Conservation (phyloP, 2,329 filamentous ascomycete species). For the Penicillium sp. region DNA sequence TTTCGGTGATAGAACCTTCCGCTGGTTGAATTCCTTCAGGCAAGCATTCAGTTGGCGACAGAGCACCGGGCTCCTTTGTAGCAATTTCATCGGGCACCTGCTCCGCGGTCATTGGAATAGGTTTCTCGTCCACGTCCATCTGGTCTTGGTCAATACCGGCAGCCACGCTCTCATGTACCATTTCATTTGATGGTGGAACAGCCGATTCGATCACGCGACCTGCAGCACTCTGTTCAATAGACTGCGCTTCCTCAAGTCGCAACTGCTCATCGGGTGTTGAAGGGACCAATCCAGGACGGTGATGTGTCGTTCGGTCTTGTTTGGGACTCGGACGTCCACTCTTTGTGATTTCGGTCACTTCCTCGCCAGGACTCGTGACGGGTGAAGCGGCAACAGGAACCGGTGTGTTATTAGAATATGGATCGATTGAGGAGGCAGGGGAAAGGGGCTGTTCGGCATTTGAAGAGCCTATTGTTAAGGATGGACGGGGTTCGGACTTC, state of each 20-base stretch:
- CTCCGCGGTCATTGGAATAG: slow-evolving; percentile 8
- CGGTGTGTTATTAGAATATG: slow-evolving; percentile 68
- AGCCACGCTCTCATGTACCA: slow-evolving; percentile 23
- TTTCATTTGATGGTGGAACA: slow-evolving; percentile 22
- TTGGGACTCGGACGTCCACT: slow-evolving; percentile 36
- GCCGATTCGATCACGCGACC: slow-evolving; percentile 10
- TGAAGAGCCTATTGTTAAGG: slow-evolving; percentile 25
- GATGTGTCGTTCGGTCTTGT: slow-evolving; percentile 19
- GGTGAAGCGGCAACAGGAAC: slow-evolving; percentile 62
- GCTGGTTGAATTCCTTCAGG: slow-evolving; percentile 10
- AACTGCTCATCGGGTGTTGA: slow-evolving; percentile 56
- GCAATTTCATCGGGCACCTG: slow-evolving; percentile 10
- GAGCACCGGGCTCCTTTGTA: slow-evolving; percentile 9
- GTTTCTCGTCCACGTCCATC: slow-evolving; percentile 18
- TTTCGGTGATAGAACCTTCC: slow-evolving; percentile 12
- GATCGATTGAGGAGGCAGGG: slow-evolving; percentile 60
- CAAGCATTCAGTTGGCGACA: slow-evolving; percentile 13
- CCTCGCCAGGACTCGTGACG: slow-evolving; percentile 68
- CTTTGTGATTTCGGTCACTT: slow-evolving; percentile 43
- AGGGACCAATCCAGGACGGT: slow-evolving; percentile 33
- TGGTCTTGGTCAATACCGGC: slow-evolving; percentile 12
- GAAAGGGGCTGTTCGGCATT: slow-evolving; percentile 38
- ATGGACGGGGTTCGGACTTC: slow-evolving; percentile 27
- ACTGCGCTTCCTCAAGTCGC: slow-evolving; percentile 51
- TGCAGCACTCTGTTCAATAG: slow-evolving; percentile 26